Percentiles rank a stretch among this genome's conserved stretches.
Conservation (phyloP, 1,139 yeast species). For the Nadsonia starkeyi-henricii region DNA sequence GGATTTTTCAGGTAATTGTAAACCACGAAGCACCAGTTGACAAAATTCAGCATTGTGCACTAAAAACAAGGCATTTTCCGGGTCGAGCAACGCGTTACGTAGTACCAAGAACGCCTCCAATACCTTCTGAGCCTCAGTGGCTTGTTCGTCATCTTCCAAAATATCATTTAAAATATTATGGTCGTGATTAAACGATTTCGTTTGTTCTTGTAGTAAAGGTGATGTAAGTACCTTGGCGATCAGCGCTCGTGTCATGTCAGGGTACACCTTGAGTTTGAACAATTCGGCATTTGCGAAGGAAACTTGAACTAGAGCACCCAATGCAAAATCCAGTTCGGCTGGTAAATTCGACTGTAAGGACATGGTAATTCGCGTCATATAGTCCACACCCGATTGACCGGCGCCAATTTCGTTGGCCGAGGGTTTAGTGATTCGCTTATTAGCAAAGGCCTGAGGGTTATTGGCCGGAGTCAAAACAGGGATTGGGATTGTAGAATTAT, state of each 20-base stretch:
- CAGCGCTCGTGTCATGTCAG: constrained; percentile 38
- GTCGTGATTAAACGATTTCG: neutral
- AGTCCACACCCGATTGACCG: constrained; percentile 21
- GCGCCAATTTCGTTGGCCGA: constrained; percentile 13
- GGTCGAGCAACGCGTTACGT: constrained; percentile 72
- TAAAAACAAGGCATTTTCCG: constrained; percentile 66
- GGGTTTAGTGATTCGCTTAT: constrained; percentile 13
- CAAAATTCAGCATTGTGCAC: constrained; percentile 34
- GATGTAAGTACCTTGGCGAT: constrained; percentile 29
- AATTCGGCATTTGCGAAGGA: constrained; percentile 38
- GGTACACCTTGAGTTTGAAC: constrained; percentile 35
- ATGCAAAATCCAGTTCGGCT: constrained; percentile 53
- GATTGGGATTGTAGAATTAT: constrained; percentile 15
- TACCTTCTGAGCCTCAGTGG: constrained; percentile 30
- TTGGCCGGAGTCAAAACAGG: constrained; percentile 24
- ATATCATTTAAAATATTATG: constrained; percentile 8
- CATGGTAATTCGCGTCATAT: constrained; percentile 43
- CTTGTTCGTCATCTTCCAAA: constrained; percentile 14
- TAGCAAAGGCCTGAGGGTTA: constrained; percentile 21
- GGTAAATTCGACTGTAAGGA: constrained; percentile 47
- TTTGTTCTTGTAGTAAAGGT: neutral
- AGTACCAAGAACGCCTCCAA: constrained; percentile 57
- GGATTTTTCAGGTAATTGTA: constrained; percentile 29
- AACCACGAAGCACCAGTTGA: constrained; percentile 32
- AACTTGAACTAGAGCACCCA: constrained; percentile 42